Base-by-base conservation (phyloP, 257 asterid species). In the Plantago elongata region DNA sequence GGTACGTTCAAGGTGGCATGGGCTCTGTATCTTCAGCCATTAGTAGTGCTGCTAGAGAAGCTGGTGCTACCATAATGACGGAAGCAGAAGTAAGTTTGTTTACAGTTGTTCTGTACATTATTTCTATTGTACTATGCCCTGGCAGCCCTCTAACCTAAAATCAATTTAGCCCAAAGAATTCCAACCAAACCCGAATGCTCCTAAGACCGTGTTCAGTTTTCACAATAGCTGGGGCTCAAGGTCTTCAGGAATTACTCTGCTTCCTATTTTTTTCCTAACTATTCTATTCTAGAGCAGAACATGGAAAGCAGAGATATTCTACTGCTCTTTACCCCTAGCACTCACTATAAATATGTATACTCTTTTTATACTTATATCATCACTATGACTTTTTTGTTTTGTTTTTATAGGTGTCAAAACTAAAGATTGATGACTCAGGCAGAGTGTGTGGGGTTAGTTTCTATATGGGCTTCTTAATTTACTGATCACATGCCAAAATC, bases 1-100 rank as follows among this genome's bases (percentile, higher is more conserved):
- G 98, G 72, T 83, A 84, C 67, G 99, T 86, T 68, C 88, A 92
- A 83, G 99, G 99, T 62, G 99, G 99, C 75, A 92, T 92, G 99
- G 99, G 99, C 51, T 83, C 91, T 15, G 99, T 89, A 67, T 92
- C 99, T 61, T 71, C 51, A 75, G 94, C 97, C 57, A 83, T 92
- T 65, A 72, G 79, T 64, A 79, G 51, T 14, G 99, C 97, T 65
- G 99, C 99, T 63, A 63, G 38, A 64, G 95, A 86, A 79, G 97
- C 96, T 58, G 99, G 99, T 62, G 94, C 97, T 55, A 80, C 83
- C 60, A 80, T 92, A 61, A 52, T 81, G 58, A 89, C 97, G 9
- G 74, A 73, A 62, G 91, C 89, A 13, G 95, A 89, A 81, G 99
- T 92, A 77, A 79, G 89, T 70, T 60, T 68, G 45, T 62, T 17